Conservation (phyloP, 2,329 filamentous ascomycete genomes). For the Pseudogymnoascus sp. region DNA sequence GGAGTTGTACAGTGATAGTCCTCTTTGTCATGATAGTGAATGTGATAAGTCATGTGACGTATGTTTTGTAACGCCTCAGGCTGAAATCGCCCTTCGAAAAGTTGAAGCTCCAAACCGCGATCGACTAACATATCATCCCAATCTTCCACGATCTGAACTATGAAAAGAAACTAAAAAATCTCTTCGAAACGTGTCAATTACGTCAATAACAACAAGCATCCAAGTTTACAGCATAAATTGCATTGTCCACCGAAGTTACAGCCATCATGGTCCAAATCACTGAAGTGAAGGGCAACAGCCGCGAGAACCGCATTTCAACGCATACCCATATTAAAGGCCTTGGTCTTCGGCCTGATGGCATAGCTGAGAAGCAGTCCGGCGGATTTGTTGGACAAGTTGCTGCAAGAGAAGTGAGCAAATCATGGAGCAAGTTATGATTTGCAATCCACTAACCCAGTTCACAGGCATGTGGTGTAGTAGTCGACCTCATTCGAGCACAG, state of each 20-base stretch:
- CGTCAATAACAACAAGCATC: neutral
- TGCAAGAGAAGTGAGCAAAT: constrained; percentile 68
- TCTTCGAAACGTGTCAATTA: constrained; percentile 4
- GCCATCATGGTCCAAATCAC: constrained; percentile 76
- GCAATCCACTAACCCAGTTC: constrained; percentile 10
- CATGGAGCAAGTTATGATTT: neutral
- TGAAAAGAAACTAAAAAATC: constrained; percentile 5
- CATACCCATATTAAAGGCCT: constrained; percentile 98
- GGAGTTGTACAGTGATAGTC: neutral
- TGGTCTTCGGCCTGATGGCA: constrained; percentile 78
- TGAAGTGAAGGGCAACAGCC: constrained; percentile 88
- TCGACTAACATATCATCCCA: neutral
- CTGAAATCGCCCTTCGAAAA: constrained; percentile 7
- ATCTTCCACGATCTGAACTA: neutral
- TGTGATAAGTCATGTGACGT: constrained; percentile 3
- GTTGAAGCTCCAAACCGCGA: constrained; percentile 8
- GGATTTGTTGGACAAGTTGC: constrained; percentile 86
- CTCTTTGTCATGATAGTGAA: neutral
- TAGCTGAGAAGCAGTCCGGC: constrained; percentile 67
- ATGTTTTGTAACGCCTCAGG: constrained; percentile 8
- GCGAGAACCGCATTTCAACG: constrained; percentile 91
- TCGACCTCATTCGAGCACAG: constrained; percentile 90
- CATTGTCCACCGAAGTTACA: constrained; percentile 4
- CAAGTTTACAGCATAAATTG: neutral
- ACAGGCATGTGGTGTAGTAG: constrained; percentile 91